These are phyloP conservation scores for Austroboletus olivaceoglutinosus DNA, from an alignment of 1,284 basidiomycete species.

Conservation along the genomic window DNA sequence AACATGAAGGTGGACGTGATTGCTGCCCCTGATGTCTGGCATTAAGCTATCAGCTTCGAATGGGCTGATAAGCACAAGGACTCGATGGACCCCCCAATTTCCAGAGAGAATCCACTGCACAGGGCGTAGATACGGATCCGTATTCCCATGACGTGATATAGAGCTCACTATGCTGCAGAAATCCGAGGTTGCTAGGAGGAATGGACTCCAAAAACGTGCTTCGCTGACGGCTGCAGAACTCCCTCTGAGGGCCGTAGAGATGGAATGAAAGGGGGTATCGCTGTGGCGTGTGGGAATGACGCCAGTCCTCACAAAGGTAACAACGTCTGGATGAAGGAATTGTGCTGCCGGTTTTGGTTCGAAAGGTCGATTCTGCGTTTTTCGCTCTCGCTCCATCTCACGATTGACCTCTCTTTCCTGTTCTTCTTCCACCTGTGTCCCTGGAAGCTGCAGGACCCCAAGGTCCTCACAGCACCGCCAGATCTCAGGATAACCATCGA, in stretches of 20 bases:
- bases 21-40: background rate
- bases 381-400: background rate
- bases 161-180: constrained; percentile 12
- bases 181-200: constrained; percentile 27
- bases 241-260: constrained; percentile 3
- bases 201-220: constrained; percentile 9
- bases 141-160: background rate
- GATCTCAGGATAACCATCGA: background rate
- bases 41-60: background rate
- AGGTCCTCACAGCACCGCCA: background rate
- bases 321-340: constrained; percentile 13
- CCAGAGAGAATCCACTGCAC: constrained; percentile 42
- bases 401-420: background rate
- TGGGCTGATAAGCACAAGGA: constrained; percentile 42
- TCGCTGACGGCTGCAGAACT: background rate
- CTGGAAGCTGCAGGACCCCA: background rate
- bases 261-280: background rate
- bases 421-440: background rate
- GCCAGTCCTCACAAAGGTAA: constrained; percentile 21
- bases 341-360: constrained; percentile 8
- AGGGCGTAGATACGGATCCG: constrained; percentile 37
- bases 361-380: background rate
- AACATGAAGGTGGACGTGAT: background rate
- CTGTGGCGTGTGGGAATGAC: background rate
- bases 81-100: background rate